phyloP scores from a whole-genome alignment of 2,329 filamentous ascomycete species.

The Pezicula carpinea region DNA sequence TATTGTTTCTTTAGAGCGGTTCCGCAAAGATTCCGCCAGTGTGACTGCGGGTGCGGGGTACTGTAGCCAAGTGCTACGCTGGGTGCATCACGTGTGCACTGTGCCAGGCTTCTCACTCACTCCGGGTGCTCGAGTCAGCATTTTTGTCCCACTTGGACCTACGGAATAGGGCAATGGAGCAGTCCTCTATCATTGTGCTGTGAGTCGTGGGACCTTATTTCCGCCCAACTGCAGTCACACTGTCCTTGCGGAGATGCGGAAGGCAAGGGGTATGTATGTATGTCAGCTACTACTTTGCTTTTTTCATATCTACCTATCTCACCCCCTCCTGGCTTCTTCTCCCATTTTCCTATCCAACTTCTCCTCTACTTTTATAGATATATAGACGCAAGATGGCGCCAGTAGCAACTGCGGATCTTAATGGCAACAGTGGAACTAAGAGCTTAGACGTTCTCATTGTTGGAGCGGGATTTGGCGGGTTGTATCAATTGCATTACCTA shows the following conservation, averaged over 20 bases:
- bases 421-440: neutral
- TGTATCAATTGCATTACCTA: conserved; percentile 32
- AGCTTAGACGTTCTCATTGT: conserved; percentile 34
- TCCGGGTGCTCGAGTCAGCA: neutral
- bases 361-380: neutral
- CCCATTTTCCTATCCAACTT: neutral
- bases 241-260: neutral
- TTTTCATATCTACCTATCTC: neutral
- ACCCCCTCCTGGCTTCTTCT: no score
- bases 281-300: neutral
- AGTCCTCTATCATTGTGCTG: neutral
- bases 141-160: neutral
- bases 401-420: neutral
- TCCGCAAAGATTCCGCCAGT: no score
- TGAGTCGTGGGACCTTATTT: neutral
- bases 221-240: neutral
- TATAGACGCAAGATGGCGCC: neutral
- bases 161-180: neutral
- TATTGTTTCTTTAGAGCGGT: no score
- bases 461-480: conserved; percentile 35
- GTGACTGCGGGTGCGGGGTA: no score
- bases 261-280: neutral
- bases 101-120: no score
- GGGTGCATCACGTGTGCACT: no score
- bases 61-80: no score